Conservation (phyloP, 2,329 filamentous ascomycete genomes). For the Fusarium denticulatum region DNA sequence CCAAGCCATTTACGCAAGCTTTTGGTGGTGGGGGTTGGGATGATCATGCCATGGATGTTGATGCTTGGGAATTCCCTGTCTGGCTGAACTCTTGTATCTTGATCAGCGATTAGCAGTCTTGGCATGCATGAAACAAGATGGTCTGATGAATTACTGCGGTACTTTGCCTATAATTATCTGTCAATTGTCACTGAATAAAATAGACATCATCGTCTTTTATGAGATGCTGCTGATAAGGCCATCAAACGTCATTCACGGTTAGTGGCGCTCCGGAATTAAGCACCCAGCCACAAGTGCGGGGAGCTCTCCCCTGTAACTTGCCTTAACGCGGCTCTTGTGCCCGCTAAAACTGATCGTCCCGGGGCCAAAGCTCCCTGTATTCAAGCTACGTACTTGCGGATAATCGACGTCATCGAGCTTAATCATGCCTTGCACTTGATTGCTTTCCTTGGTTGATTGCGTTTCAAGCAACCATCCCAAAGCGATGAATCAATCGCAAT, state of each 20-base stretch:
- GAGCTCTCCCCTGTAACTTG: conserved; percentile 17
- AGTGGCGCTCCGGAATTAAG: conserved; percentile 16
- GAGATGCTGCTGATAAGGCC: not conserved
- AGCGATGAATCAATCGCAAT: conserved; percentile 29
- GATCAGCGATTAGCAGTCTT: conserved; percentile 24
- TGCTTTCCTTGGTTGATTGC: conserved; percentile 30
- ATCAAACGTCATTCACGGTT: conserved; percentile 12
- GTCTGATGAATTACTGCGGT: not conserved
- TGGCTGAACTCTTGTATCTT: conserved; percentile 5
- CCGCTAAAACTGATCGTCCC: conserved; percentile 31
- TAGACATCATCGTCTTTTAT: too few relatives aligned
- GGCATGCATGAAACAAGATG: conserved; percentile 5
- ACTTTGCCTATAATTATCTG: not conserved
- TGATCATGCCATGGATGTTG: conserved; percentile 12
- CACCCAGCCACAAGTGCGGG: conserved; percentile 9
- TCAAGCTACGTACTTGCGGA: conserved; percentile 6
- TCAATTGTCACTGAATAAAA: not conserved
- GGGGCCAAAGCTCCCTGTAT: conserved; percentile 18
- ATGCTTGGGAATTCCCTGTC: conserved; percentile 21
- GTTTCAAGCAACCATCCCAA: conserved; percentile 27
- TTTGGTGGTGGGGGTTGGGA: conserved; percentile 6
- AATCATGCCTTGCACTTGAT: conserved; percentile 27
- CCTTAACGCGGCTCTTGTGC: conserved; percentile 26
- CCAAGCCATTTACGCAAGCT: conserved; percentile 43
- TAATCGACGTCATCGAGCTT: conserved; percentile 42